Evolutionary conservation across 257 asterid species (phyloP), one percentile per base, ranked within the genome.

Genomic region (Dorcoceras hygrometricum): DNA sequence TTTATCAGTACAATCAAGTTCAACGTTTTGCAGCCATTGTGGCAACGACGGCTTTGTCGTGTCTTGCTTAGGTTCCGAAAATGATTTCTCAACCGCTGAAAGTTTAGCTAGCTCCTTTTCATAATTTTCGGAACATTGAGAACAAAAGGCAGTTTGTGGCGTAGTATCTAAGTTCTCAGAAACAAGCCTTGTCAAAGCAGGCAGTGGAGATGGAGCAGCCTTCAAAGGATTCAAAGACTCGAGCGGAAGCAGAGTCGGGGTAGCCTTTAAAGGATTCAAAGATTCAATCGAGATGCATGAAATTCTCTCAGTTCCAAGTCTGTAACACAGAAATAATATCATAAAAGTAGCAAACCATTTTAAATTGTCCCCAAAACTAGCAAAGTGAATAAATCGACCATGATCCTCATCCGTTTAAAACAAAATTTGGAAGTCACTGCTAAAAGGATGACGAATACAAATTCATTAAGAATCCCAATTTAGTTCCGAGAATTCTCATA

Each of bases 11-110:
- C 32, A 71, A 26, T 74, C 55, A 77, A 76, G 76, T 72, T 87
- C 85, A 2, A 89, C 97, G 58, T 72, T 85, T 74, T 87, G 95
- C 86, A 91, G 54, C 98, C 98, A 91, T 43, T 76, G 89, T 3
- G 96, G 98, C 55, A 91, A 78, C 34, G 89, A 59, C 22, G 91
- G 72, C 48, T 55, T 70, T 14, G 81, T 51, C 1, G 77, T 43
- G 20, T 77, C 83, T 27, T 87, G 78, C 59, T 77, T 84, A 31
- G 79, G 66, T 58, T 80, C 88, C 0, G 83, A 77, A 28, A 84
- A 79, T 14, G 90, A 86, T 79, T 82, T 85, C 80, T 83, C 94
- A 23, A 77, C 79, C 6, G 89, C 82, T 14, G 72, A 78, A 19
- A 88, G 83, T 65, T 75, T 77, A 2, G 81, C 75, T n/a, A 81